Conservation (phyloP, 345 rosid genomes). For the Syzygium jambos region DNA sequence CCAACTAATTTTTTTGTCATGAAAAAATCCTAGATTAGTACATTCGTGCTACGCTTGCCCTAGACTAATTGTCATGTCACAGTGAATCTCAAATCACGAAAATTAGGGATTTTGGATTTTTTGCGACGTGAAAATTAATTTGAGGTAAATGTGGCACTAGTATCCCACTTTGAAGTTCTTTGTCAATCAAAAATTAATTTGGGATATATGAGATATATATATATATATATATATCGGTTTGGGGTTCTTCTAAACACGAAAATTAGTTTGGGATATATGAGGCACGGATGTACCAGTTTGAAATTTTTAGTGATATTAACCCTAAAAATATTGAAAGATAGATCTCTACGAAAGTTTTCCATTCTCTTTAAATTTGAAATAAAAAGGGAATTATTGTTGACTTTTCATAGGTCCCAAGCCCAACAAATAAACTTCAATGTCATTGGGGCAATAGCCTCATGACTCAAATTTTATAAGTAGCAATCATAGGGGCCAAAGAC, state of each 20-base stretch:
- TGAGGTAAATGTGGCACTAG: rapidly evolving
- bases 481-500: not conserved
- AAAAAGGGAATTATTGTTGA: not conserved
- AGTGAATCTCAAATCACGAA: too few species aligned
- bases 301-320: not conserved
- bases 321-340: not conserved
- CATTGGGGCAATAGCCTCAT: not conserved
- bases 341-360: not conserved
- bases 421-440: not conserved
- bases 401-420: not conserved
- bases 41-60: too few species aligned
- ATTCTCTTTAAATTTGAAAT: not conserved
- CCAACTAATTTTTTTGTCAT: too few species aligned
- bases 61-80: too few species aligned
- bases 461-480: not conserved
- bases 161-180: not conserved
- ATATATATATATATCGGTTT: not conserved
- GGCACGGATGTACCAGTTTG: not conserved
- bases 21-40: too few species aligned
- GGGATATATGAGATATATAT: not conserved
- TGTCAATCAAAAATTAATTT: not conserved
- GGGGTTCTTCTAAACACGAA: not conserved
- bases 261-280: not conserved
- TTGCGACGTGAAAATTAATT: rapidly evolving
- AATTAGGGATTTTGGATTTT: too few species aligned